Evolutionary conservation across 176 grass and related monocot species (phyloP).

Genomic region (Chloris gayana): DNA sequence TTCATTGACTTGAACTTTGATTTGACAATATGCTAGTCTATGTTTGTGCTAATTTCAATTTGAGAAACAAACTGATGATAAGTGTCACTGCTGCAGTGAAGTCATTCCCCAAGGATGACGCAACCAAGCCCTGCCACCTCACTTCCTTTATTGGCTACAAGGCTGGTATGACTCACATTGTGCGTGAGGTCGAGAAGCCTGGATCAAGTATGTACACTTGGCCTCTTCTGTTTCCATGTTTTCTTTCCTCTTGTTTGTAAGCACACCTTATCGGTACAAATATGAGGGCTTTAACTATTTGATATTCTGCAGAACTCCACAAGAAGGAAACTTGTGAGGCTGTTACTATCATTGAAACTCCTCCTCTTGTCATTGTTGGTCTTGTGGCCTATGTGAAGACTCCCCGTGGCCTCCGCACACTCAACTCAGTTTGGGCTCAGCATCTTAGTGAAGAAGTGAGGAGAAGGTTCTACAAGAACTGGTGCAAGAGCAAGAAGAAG

Average conservation of each 20-base stretch:
- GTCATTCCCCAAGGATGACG: background rate
- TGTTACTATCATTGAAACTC: background rate
- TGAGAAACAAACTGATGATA: background rate
- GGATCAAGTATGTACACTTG: background rate
- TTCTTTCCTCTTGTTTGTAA: background rate
- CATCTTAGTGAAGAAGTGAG: background rate
- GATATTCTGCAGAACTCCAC: background rate
- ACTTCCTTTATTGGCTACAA: conserved; percentile 1
- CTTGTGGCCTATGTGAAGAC: background rate
- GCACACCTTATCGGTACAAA: background rate
- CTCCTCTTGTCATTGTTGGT: conserved; percentile 5
- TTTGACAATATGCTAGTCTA: background rate
- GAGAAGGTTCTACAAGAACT: conserved; percentile 4
- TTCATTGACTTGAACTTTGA: background rate
- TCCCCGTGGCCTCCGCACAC: background rate
- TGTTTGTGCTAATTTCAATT: background rate
- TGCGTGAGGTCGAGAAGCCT: background rate
- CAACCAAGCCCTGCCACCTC: background rate
- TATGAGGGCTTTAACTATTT: background rate
- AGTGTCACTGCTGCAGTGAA: background rate
- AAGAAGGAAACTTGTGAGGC: background rate
- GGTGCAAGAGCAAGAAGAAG: conserved; percentile 7
- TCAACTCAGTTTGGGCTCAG: background rate
- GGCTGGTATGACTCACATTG: background rate
- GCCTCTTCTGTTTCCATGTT: background rate